A percentile compares a stretch with the other conserved stretches of the same genome.
These are phyloP conservation scores for Boletus patriciae DNA, from an alignment of 768 basidiomycete genomes.

Conservation along the genomic window DNA sequence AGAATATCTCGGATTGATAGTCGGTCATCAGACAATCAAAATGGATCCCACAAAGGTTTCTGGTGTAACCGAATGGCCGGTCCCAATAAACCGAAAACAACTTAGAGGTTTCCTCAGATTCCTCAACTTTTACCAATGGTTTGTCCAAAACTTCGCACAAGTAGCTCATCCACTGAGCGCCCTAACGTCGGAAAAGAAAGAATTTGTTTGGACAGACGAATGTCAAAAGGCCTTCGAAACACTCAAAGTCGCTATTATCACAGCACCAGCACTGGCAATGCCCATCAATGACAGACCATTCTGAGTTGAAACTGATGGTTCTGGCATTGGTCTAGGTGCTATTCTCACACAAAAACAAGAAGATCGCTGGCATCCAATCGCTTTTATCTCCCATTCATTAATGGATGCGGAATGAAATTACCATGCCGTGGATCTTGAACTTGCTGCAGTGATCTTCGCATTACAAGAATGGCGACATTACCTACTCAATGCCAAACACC, in stretches of 20 bases:
- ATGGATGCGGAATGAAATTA: background rate
- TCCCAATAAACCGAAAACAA: background rate
- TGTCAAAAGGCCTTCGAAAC: background rate
- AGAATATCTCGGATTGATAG: background rate
- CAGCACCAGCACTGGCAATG: background rate
- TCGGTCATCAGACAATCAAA: background rate
- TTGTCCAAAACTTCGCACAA: background rate
- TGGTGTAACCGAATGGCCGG: background rate
- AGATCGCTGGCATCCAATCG: background rate
- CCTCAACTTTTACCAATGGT: background rate
- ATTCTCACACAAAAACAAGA: too few relatives aligned
- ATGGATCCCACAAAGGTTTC: background rate
- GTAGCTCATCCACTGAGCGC: background rate
- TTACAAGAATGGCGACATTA: background rate
- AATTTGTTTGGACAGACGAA: background rate
- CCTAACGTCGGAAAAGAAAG: background rate
- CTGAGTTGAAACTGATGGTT: too few relatives aligned
- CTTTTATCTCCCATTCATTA: background rate
- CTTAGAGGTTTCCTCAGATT: background rate
- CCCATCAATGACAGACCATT: too few relatives aligned
- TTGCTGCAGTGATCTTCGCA: fast-evolving
- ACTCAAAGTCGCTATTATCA: background rate
- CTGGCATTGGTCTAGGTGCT: too few relatives aligned
- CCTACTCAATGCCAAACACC: fast-evolving
- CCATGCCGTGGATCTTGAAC: background rate